Percentiles rank a stretch among this genome's conserved stretches.
These are phyloP conservation scores for Aspergillus pseudonomiae DNA, from an alignment of 2,329 filamentous ascomycete genomes.

Conservation along the genomic window DNA sequence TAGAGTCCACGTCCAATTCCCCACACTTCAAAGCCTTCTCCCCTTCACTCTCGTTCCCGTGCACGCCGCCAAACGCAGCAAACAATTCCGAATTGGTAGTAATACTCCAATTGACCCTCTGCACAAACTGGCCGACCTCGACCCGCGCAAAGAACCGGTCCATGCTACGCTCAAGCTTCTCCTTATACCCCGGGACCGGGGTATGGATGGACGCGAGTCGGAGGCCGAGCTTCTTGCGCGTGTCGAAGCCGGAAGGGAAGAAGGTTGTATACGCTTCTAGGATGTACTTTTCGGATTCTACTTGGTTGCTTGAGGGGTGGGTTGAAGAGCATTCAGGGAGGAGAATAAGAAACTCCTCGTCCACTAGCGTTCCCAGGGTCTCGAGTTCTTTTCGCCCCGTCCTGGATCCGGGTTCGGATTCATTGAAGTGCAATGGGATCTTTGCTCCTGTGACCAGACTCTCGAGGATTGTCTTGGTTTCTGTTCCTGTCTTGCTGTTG, in stretches of 20 bases:
- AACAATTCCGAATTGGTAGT: conserved; percentile 45
- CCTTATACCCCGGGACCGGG: conserved; percentile 61
- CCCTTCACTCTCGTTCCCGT: conserved; percentile 1
- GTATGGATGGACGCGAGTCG: conserved; percentile 59
- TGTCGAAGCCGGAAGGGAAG: conserved; percentile 63
- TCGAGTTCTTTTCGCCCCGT: conserved; percentile 39
- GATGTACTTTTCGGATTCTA: conserved; percentile 49
- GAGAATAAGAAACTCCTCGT: conserved; percentile 64
- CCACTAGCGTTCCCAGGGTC: conserved; percentile 56
- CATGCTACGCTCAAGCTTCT: conserved; percentile 62
- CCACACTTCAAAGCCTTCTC: conserved; percentile 30
- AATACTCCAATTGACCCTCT: conserved; percentile 56
- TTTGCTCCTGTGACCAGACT: conserved; percentile 52
- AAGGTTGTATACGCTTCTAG: conserved; percentile 60
- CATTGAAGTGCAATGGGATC: conserved; percentile 37
- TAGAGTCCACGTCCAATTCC: conserved; percentile 52
- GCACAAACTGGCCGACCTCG: conserved; percentile 57
- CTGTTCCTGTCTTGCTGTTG: background rate
- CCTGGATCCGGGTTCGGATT: background rate
- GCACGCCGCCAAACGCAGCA: conserved; percentile 36
- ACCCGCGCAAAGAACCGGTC: conserved; percentile 62
- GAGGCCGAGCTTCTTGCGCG: conserved; percentile 57
- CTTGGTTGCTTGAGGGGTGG: conserved; percentile 16
- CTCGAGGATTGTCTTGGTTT: conserved; percentile 28
- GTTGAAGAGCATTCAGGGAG: conserved; percentile 42